Base-by-base conservation (phyloP, 495 filamentous ascomycete species). In the Neurospora sublineolata region DNA sequence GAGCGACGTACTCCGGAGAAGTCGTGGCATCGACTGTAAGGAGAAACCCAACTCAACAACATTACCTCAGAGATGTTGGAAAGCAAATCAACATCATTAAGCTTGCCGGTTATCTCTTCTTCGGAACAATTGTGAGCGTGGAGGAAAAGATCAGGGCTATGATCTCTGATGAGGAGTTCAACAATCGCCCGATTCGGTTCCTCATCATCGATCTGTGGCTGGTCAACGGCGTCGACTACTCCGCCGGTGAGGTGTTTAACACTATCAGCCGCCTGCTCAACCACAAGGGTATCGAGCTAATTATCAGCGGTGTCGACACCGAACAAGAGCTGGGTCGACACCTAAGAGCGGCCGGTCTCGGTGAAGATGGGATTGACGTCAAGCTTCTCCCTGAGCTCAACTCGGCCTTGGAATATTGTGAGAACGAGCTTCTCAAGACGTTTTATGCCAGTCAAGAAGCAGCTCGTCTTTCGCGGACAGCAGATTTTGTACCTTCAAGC, bases 201-300 rank as follows among this genome's bases (percentile, higher is more conserved):
- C 82, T 99, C 58, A 89, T 98, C n/a, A 82, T 99, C 46, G 95
- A 98, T 76, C 86, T 99, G 71, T 87, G 87, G 75, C 89, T 94
- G 71, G 94, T 99, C 75, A 94, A 92, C 18, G 95, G 95, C 10
- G 83, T 98, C 30, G 95, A 99, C 81, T 98, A 95, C 79, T 97
- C 94, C 1, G 94, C 96, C 11, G 94, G 93, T 5, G 95, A 98
- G 79, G 94, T 91, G 0, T 97, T 99, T 78, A 94, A 91, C 40
- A 90, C 94, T 52, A 93, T 97, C 80, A 94, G 93, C 76, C 89
- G 95, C 38, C 85, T 97, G 40, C 84, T 97, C 11, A 80, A 87
- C 67, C 85, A 86, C 44, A 90, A 89, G 76, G 87, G 89, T 52
- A 90, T 98, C 37, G 86, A 90, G 71, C 88, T 97, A 71, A 87